phyloP scores from a whole-genome alignment of 805 yeast genomes.

The Pichia paraexigua region DNA sequence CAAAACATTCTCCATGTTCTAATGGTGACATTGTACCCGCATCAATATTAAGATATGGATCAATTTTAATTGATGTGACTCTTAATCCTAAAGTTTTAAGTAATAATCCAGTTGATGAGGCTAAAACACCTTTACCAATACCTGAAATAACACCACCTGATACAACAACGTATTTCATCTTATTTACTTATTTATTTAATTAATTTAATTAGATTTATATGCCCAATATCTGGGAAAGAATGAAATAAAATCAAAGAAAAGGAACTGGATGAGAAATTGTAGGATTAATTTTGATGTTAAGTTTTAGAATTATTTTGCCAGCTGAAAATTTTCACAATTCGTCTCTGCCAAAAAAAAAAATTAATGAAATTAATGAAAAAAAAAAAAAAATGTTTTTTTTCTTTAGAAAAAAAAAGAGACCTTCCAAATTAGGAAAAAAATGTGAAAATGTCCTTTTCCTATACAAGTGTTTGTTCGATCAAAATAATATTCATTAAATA shows the following conservation, averaged over 20 bases:
- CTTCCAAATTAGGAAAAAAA: too few relatives aligned
- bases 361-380: not conserved
- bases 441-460: too few relatives aligned
- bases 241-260: conserved; percentile 2
- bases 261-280: too few relatives aligned
- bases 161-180: conserved; percentile 97
- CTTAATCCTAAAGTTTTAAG: conserved; percentile 89
- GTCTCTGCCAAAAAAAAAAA: too few relatives aligned
- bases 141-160: conserved; percentile 99
- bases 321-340: not conserved
- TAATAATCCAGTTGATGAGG: conserved; percentile 93
- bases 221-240: conserved; percentile 12
- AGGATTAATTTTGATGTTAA: not conserved
- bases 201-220: not conserved
- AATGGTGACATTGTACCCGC: conserved; percentile 99
- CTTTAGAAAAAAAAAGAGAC: not conserved
- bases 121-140: conserved; percentile 97
- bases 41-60: conserved; percentile 98
- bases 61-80: conserved; percentile 96
- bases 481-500: too few relatives aligned
- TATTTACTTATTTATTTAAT: conserved; percentile 6
- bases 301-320: not conserved
- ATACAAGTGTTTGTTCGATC: too few relatives aligned
- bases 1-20: conserved; percentile 99
- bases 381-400: too few relatives aligned